Conservation (phyloP, 352 stramenopile species). For the Phytophthora constricta region DNA sequence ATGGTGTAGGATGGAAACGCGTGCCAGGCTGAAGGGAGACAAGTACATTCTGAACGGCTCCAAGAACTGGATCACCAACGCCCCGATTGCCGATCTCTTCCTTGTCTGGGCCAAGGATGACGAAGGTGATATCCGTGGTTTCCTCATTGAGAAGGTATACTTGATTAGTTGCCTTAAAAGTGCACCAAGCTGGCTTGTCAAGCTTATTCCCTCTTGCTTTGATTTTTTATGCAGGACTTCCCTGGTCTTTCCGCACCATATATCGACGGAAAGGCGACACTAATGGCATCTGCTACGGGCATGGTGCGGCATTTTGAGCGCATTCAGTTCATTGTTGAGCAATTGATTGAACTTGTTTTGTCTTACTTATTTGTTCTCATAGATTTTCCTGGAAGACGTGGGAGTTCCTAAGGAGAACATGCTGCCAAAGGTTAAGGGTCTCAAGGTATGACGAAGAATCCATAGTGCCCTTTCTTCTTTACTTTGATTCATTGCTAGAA, state of each 20-base stretch:
- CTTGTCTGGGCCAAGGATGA: conserved; percentile 98
- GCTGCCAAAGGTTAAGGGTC: conserved; percentile 89
- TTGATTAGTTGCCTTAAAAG: conserved; percentile 2
- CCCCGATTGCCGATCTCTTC: conserved; percentile 97
- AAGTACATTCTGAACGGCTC: conserved; percentile 97
- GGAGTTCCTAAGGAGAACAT: conserved; percentile 94
- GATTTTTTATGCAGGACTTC: conserved; percentile 88
- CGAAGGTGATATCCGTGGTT: conserved; percentile 94
- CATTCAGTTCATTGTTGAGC: not conserved
- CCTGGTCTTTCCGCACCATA: conserved; percentile 93
- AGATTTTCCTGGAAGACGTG: conserved; percentile 98
- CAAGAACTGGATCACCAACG: conserved; percentile 98
- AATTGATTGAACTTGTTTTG: not conserved
- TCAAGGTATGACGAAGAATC: conserved; percentile 55
- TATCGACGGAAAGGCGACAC: conserved; percentile 97
- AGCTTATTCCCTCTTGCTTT: no score
- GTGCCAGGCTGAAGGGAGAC: conserved; percentile 84
- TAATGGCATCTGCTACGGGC: conserved; percentile 95
- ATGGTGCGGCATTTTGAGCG: conserved; percentile 63
- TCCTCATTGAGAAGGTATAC: conserved; percentile 93
- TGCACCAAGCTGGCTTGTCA: no score
- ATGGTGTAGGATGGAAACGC: conserved; percentile 93
- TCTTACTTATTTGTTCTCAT: not conserved
- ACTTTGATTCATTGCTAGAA: not conserved
- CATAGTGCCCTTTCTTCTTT: not conserved